Evolutionary conservation across 2,329 filamentous ascomycete species (phyloP).

Genomic region (Paecilomyces formosus): DNA sequence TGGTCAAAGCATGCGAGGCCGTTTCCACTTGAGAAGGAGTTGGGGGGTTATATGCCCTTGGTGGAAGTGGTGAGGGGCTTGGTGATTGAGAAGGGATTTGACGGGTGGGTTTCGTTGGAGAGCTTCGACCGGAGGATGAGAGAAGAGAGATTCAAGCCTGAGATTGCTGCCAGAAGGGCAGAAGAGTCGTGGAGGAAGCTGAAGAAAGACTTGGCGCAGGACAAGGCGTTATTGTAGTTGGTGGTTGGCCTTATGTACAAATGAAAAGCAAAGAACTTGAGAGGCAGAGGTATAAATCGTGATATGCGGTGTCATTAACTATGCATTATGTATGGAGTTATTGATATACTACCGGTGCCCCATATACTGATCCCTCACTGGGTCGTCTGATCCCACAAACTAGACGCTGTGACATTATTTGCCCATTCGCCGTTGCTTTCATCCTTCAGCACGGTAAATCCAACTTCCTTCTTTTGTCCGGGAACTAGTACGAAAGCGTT

Average conservation of each 20-base stretch:
- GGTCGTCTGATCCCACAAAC: conserved; percentile 44
- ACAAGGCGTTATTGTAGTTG: not conserved
- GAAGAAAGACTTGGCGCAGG: not conserved
- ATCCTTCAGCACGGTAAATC: conserved; percentile 41
- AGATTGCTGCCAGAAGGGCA: not conserved
- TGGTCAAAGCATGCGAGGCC: conserved; percentile 13
- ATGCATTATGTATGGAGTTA: not conserved
- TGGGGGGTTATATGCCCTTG: conserved; percentile 1
- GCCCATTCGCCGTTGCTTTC: conserved; percentile 38
- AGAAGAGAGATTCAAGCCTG: conserved; percentile 1
- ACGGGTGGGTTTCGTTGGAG: conserved; percentile 16
- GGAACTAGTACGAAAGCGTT: conserved; percentile 47
- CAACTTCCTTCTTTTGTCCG: conserved; percentile 39
- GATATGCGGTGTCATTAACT: not conserved
- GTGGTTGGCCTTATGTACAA: too few relatives aligned
- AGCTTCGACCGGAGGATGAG: conserved; percentile 14
- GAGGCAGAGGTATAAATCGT: too few relatives aligned
- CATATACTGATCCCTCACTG: not conserved
- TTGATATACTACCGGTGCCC: not conserved
- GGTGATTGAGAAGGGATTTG: conserved; percentile 12
- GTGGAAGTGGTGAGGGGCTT: conserved; percentile 9
- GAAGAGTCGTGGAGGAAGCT: not conserved
- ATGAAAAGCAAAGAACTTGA: too few relatives aligned
- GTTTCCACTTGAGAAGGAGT: conserved; percentile 16
- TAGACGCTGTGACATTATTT: conserved; percentile 42